These are phyloP conservation scores for Eucalyptus cladocalyx DNA, from an alignment of 345 rosid species.

Conservation along the genomic window DNA sequence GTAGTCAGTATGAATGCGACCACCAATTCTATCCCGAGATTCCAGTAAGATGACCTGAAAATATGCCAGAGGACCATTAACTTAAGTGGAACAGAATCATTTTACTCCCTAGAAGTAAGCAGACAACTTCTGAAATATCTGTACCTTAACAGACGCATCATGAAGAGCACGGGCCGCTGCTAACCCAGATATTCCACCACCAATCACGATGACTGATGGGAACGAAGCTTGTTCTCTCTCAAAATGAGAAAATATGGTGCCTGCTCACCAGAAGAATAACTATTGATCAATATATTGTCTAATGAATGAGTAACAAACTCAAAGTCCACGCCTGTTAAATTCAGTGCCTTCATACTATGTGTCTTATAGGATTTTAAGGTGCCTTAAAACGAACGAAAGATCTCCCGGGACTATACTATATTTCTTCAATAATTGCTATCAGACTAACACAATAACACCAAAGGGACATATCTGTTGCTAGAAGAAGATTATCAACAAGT, in stretches of 20 bases:
- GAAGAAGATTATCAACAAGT: neutral
- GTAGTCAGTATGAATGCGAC: slow-evolving; percentile 84
- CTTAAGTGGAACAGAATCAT: neutral
- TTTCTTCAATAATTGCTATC: neutral
- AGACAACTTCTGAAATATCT: neutral
- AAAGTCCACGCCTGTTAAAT: neutral
- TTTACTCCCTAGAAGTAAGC: neutral
- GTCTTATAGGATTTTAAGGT: neutral
- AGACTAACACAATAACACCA: neutral
- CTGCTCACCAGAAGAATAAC: slow-evolving; percentile 6
- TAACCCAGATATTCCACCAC: slow-evolving; percentile 83
- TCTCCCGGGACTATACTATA: neutral
- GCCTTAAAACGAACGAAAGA: neutral
- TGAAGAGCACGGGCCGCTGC: slow-evolving; percentile 72
- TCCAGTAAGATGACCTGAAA: slow-evolving; percentile 61
- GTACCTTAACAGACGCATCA: slow-evolving; percentile 62
- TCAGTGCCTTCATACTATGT: neutral
- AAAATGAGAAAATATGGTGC: slow-evolving; percentile 15
- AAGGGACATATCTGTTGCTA: neutral
- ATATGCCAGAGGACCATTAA: neutral
- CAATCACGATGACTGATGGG: slow-evolving; percentile 74
- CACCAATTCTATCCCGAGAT: slow-evolving; percentile 85
- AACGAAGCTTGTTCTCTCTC: slow-evolving; percentile 28
- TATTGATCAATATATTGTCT: neutral
- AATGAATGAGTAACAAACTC: neutral